These are phyloP conservation scores for Theobroma grandiflorum DNA, from an alignment of 441 rosid genomes.

Conservation along the genomic window DNA sequence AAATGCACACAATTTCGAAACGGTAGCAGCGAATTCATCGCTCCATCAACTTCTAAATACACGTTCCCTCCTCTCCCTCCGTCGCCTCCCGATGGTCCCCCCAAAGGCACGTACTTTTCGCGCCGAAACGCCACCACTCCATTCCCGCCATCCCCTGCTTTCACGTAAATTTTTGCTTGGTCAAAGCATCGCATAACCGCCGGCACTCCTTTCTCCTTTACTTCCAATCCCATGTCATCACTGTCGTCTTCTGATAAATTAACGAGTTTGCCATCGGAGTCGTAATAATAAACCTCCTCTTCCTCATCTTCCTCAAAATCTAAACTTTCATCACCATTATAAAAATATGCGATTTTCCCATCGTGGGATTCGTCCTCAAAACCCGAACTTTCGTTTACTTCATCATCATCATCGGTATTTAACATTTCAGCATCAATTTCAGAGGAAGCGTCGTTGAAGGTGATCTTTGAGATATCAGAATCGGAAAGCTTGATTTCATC, in stretches of 20 bases:
- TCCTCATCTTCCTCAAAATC: slow-evolving; percentile 43
- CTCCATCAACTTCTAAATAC: slow-evolving; percentile 74
- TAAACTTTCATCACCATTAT: slow-evolving; percentile 32
- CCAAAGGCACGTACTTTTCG: slow-evolving; percentile 84
- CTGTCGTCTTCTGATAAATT: slow-evolving; percentile 36
- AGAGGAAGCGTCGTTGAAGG: slow-evolving; percentile 1
- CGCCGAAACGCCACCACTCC: slow-evolving; percentile 92
- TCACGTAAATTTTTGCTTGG: slow-evolving; percentile 76
- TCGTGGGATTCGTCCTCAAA: slow-evolving; percentile 15
- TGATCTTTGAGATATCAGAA: slow-evolving; percentile 44
- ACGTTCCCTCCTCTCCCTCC: slow-evolving; percentile 97
- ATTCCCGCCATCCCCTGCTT: slow-evolving; percentile 88
- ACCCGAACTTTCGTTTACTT: slow-evolving; percentile 33
- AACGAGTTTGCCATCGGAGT: slow-evolving; percentile 38
- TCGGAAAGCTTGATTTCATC: slow-evolving; percentile 69
- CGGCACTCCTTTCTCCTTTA: slow-evolving; percentile 88
- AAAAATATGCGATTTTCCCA: neutral
- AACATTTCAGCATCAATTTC: slow-evolving; percentile 19
- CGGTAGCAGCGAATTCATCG: slow-evolving; percentile 84
- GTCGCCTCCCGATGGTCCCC: slow-evolving; percentile 96
- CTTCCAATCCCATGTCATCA: slow-evolving; percentile 40
- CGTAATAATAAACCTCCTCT: slow-evolving; percentile 36
- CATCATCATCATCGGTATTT: slow-evolving; percentile 37
- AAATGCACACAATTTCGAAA: slow-evolving; percentile 87
- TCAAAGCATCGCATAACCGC: slow-evolving; percentile 97